Conservation (phyloP, 83 land plant genomes). For the Picea engelmannii region DNA sequence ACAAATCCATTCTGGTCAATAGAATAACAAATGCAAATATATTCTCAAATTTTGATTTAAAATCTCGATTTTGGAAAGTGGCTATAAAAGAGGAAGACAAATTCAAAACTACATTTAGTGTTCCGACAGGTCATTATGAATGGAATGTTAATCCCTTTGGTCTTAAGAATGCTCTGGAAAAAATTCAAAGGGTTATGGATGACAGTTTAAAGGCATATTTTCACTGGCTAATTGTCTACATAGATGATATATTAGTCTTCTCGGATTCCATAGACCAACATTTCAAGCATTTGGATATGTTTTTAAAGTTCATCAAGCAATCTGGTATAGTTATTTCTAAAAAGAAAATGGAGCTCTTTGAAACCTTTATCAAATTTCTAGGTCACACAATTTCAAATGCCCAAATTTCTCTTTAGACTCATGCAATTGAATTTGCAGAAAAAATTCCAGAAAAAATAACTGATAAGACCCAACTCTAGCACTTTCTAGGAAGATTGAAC, state of each 20-base stretch:
- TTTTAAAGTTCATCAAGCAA: background rate
- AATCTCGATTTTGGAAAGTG: background rate
- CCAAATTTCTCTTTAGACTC: background rate
- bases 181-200: background rate
- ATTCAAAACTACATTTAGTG: background rate
- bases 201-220: background rate
- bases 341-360: background rate
- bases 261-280: background rate
- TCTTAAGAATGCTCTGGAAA: background rate
- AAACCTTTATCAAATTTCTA: background rate
- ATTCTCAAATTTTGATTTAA: background rate
- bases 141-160: background rate
- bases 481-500: background rate
- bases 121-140: background rate
- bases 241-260: background rate
- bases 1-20: no score
- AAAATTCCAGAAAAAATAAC: background rate
- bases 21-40: no score
- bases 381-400: background rate
- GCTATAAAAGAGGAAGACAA: background rate
- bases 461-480: background rate
- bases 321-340: background rate
- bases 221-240: background rate
- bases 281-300: background rate
- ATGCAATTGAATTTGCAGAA: background rate